A percentile compares a stretch with the other conserved stretches of the same genome.
phyloP scores from a whole-genome alignment of 257 asterid genomes.

The Marsdenia floribunda region DNA sequence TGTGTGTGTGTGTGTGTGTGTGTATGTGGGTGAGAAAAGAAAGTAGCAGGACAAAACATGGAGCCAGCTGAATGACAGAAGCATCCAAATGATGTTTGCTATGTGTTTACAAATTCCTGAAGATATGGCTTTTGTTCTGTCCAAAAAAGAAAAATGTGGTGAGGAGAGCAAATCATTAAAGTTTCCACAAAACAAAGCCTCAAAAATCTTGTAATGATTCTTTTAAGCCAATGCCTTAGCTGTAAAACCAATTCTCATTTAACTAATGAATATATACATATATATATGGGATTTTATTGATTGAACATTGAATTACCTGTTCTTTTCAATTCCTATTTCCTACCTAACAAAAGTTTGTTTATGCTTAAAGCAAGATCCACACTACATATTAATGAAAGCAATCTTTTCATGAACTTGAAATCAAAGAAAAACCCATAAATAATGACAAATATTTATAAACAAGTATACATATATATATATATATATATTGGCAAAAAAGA shows the following conservation, averaged over 20 bases:
- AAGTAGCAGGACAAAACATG: slow-evolving; percentile 9
- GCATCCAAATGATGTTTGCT: not conserved
- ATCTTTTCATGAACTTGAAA: slow-evolving; percentile 22
- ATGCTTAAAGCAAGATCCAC: slow-evolving; percentile 61
- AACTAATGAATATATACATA: not conserved
- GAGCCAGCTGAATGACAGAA: slow-evolving; percentile 9
- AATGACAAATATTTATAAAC: not conserved
- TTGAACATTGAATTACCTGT: slow-evolving; percentile 13
- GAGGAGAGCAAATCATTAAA: slow-evolving; percentile 21
- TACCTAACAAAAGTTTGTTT: slow-evolving; percentile 38
- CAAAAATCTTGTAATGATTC: slow-evolving; percentile 27
- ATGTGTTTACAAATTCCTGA: slow-evolving; percentile 10
- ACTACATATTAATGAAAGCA: slow-evolving; percentile 23
- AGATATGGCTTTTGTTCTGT: slow-evolving; percentile 10
- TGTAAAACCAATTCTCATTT: slow-evolving; percentile 23
- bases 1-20: too few relatives aligned
- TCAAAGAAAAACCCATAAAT: slow-evolving; percentile 16
- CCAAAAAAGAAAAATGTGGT: slow-evolving; percentile 10
- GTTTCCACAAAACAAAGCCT: slow-evolving; percentile 17
- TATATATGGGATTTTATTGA: not conserved
- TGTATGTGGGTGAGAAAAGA: not conserved
- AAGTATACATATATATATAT: not conserved
- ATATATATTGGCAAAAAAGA: not conserved
- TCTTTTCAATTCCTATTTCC: slow-evolving; percentile 14
- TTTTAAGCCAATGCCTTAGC: slow-evolving; percentile 29